Evolutionary conservation across 2,329 filamentous ascomycete species (phyloP).

Genomic region (Phialophora verrucosa): DNA sequence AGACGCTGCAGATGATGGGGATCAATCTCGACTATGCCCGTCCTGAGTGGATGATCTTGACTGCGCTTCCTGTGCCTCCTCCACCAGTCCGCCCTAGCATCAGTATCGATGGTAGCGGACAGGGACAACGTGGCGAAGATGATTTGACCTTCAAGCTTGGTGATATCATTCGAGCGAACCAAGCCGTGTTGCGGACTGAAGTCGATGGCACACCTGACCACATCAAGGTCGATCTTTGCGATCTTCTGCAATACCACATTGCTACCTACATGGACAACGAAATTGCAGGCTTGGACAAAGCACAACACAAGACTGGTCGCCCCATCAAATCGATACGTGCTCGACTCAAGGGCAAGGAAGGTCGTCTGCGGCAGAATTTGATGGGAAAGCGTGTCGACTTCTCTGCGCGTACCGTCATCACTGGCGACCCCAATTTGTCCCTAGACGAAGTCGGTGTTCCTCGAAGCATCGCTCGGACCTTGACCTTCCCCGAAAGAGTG

Average conservation of each 20-base stretch:
- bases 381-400: conserved; percentile 99
- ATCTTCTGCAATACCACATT: conserved; percentile 93
- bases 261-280: conserved; percentile 99
- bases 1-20: conserved; percentile 84
- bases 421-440: conserved; percentile 94
- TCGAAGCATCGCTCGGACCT: conserved; percentile 84
- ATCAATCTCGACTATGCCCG: conserved; percentile 93
- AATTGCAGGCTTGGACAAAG: conserved; percentile 92
- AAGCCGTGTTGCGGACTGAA: conserved; percentile 88
- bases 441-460: conserved; percentile 97
- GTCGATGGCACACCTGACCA: conserved; percentile 90
- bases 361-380: conserved; percentile 94
- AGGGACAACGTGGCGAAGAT: conserved; percentile 93
- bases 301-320: conserved; percentile 93
- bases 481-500: conserved; percentile 97
- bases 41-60: conserved; percentile 98
- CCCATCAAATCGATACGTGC: conserved; percentile 96
- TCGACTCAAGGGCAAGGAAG: conserved; percentile 98
- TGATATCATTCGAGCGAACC: conserved; percentile 97
- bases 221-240: conserved; percentile 88
- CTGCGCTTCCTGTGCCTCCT: conserved; percentile 91
- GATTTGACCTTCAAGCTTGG: conserved; percentile 99
- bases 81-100: conserved; percentile 96
- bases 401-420: conserved; percentile 99
- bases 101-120: conserved; percentile 91